Conservation (phyloP, 179 eudicot species). For the Sideroxylon spinosum region DNA sequence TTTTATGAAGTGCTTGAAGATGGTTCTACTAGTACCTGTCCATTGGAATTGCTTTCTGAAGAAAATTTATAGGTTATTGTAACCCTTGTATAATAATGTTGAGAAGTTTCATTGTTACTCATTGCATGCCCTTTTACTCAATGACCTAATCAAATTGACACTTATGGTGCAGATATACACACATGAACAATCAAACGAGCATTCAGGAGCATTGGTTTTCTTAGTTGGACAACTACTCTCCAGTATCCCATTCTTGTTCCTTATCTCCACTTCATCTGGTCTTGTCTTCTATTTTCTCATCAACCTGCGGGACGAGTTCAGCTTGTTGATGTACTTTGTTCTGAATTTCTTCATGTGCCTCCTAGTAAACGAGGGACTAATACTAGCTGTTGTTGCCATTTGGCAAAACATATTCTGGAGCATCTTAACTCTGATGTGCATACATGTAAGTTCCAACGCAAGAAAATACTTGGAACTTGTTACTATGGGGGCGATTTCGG, state of each 20-base stretch:
- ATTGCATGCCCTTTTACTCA: background rate
- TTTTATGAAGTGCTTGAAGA: background rate
- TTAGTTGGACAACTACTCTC: slow-evolving; percentile 84
- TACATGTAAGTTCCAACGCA: slow-evolving; percentile 58
- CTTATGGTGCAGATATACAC: slow-evolving; percentile 55
- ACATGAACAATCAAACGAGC: slow-evolving; percentile 71
- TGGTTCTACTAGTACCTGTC: background rate
- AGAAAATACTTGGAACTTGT: background rate
- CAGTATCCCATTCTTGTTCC: slow-evolving; percentile 94
- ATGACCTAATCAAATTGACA: background rate
- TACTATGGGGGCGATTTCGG: background rate
- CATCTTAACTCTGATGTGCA: slow-evolving; percentile 50
- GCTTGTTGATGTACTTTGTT: slow-evolving; percentile 89
- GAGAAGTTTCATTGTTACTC: background rate
- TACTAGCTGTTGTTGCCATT: slow-evolving; percentile 64
- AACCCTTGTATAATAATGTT: too few relatives aligned
- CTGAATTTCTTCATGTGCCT: slow-evolving; percentile 85
- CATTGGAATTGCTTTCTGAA: background rate
- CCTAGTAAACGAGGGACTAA: slow-evolving; percentile 79
- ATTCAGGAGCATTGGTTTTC: slow-evolving; percentile 77
- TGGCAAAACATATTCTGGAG: slow-evolving; percentile 80
- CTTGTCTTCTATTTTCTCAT: slow-evolving; percentile 87
- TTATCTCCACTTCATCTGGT: slow-evolving; percentile 86
- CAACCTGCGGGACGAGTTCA: slow-evolving; percentile 79
- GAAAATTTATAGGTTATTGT: too few relatives aligned